Percentiles rank a stretch among this genome's conserved stretches.
phyloP scores from a whole-genome alignment of 2,329 filamentous ascomycete species.

The Dothideomycetes sp. region DNA sequence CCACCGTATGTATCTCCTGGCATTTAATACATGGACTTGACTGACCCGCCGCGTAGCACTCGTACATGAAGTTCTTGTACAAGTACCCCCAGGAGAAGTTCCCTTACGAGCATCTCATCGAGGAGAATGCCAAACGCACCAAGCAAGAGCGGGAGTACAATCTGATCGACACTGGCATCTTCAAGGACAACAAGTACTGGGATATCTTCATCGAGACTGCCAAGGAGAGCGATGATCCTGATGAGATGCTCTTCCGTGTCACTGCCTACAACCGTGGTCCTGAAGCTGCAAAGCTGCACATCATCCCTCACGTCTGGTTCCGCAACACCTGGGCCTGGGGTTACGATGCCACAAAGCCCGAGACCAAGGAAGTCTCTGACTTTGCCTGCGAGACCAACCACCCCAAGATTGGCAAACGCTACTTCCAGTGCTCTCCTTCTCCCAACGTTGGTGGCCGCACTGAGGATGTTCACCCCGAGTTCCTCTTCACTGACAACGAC shows the following conservation, averaged over 20 bases:
- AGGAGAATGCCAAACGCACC: slow-evolving; percentile 70
- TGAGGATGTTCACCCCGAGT: slow-evolving; percentile 72
- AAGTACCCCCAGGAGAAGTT: slow-evolving; percentile 91
- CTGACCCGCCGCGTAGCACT: slow-evolving; percentile 52
- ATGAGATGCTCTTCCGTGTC: slow-evolving; percentile 86
- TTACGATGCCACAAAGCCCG: slow-evolving; percentile 73
- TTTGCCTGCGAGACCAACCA: slow-evolving; percentile 70
- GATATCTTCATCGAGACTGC: slow-evolving; percentile 95
- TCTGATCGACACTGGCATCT: slow-evolving; percentile 77
- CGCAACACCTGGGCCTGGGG: slow-evolving; percentile 97
- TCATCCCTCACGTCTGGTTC: slow-evolving; percentile 93
- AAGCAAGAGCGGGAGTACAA: slow-evolving; percentile 83
- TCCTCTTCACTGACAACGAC: slow-evolving; percentile 93
- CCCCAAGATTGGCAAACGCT: slow-evolving; percentile 70
- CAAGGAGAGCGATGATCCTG: slow-evolving; percentile 84
- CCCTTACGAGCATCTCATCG: slow-evolving; percentile 78
- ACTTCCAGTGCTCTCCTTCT: slow-evolving; percentile 77
- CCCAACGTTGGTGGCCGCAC: slow-evolving; percentile 71
- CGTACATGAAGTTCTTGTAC: slow-evolving; percentile 98
- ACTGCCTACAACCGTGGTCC: slow-evolving; percentile 94
- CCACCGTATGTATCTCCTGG: slow-evolving; percentile 46
- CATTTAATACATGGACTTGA: slow-evolving; percentile 17
- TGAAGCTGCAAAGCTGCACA: slow-evolving; percentile 82
- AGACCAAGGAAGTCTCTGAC: slow-evolving; percentile 57
- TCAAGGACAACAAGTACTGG: slow-evolving; percentile 87